phyloP scores from a whole-genome alignment of 2,329 filamentous ascomycete genomes.

The Arthrocladium fulminans region DNA sequence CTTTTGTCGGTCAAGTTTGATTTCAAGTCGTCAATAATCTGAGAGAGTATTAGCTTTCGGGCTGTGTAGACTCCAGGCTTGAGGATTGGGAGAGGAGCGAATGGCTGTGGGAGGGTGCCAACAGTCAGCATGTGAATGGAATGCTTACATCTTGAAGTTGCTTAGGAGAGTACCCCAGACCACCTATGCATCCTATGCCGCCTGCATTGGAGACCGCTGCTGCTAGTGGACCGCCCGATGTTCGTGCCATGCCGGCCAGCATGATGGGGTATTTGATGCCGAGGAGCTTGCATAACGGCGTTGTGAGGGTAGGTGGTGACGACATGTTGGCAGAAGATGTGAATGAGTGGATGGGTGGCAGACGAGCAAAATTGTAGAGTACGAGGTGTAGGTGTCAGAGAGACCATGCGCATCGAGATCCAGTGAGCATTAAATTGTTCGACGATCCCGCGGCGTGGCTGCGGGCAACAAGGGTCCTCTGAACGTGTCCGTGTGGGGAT shows the following conservation, averaged over 20 bases:
- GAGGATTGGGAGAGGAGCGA: neutral
- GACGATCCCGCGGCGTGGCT: neutral
- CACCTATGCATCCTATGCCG: constrained; percentile 59
- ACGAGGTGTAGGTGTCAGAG: neutral
- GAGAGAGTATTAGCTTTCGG: constrained; percentile 48
- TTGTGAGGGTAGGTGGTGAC: constrained; percentile 50
- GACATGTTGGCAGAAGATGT: constrained; percentile 17
- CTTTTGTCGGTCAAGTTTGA: constrained; percentile 55
- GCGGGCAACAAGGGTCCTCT: neutral
- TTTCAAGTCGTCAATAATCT: constrained; percentile 82
- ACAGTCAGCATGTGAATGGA: neutral
- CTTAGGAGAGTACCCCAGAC: constrained; percentile 61
- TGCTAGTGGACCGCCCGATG: constrained; percentile 67
- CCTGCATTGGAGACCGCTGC: constrained; percentile 84
- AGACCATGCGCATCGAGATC: neutral
- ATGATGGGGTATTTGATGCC: constrained; percentile 81
- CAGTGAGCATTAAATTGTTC: too few species aligned
- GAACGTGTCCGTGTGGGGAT: neutral
- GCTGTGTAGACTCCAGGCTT: neutral
- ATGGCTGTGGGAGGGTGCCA: neutral
- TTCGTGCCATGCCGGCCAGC: constrained; percentile 88
- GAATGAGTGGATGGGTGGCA: neutral
- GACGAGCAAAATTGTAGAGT: neutral
- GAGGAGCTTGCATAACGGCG: constrained; percentile 68
- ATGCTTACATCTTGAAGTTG: constrained; percentile 50